These are phyloP conservation scores for Ilyonectria destructans DNA, from an alignment of 2,329 filamentous ascomycete genomes.

Conservation along the genomic window DNA sequence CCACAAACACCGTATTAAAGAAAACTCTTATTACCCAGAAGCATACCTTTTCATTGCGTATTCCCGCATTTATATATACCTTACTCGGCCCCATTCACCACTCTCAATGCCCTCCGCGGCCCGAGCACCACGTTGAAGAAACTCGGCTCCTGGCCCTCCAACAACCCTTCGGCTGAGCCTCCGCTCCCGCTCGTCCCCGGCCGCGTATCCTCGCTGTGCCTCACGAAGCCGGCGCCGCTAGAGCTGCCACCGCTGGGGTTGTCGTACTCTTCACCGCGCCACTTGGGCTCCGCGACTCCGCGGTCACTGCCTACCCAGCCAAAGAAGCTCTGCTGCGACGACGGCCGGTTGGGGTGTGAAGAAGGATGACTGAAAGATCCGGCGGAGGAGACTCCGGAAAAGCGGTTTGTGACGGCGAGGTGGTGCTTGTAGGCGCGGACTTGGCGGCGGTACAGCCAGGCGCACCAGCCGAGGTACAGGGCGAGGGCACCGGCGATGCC, in stretches of 20 bases:
- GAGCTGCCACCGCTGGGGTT: constrained; percentile 42
- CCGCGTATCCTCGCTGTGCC: constrained; percentile 48
- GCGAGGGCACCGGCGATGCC: constrained; percentile 76
- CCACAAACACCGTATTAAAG: constrained; percentile 15
- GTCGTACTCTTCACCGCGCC: constrained; percentile 45
- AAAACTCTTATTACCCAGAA: constrained; percentile 1
- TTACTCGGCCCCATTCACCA: constrained; percentile 71
- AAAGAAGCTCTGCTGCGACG: constrained; percentile 49
- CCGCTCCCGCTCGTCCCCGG: constrained; percentile 48
- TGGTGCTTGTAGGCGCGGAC: constrained; percentile 80
- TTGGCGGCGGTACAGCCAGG: constrained; percentile 82
- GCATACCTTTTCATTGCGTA: not conserved
- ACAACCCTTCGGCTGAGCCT: constrained; percentile 66
- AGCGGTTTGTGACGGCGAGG: constrained; percentile 75
- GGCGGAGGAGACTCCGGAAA: constrained; percentile 62
- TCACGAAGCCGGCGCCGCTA: constrained; percentile 44
- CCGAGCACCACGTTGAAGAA: constrained; percentile 81
- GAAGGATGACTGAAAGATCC: constrained; percentile 49
- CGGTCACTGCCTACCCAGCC: constrained; percentile 53
- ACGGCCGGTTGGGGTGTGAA: constrained; percentile 33
- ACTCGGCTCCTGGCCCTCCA: constrained; percentile 76
- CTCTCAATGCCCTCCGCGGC: constrained; percentile 77
- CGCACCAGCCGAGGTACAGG: constrained; percentile 79
- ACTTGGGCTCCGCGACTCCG: constrained; percentile 51
- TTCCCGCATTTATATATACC: no score